Percentiles rank a stretch among this genome's conserved stretches.
phyloP scores from a whole-genome alignment of 1,284 basidiomycete species.

The Malassezia yamatoensis region DNA sequence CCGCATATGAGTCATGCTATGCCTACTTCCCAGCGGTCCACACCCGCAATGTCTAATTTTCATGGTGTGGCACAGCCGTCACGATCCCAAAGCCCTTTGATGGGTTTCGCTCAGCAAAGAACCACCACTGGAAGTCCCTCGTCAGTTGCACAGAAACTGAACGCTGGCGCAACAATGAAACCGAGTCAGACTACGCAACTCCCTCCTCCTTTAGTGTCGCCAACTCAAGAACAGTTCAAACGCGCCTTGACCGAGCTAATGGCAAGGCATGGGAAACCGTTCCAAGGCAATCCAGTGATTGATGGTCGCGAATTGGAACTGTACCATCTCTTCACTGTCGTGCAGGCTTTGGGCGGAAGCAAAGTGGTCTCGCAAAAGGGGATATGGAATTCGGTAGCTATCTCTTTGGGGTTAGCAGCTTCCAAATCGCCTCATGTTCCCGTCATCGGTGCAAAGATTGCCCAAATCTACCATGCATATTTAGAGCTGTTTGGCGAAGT shows the following conservation, averaged over 20 bases:
- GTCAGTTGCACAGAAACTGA: neutral
- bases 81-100: neutral
- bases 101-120: neutral
- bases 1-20: conserved; percentile 18
- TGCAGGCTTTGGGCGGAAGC: conserved; percentile 39
- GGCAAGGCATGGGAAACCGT: conserved; percentile 34
- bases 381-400: conserved; percentile 33
- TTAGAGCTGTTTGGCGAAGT: conserved; percentile 40
- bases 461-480: conserved; percentile 30
- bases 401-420: conserved; percentile 31
- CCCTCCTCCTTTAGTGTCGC: conserved; percentile 17
- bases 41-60: conserved; percentile 18
- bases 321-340: conserved; percentile 36
- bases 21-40: conserved; percentile 2
- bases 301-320: conserved; percentile 34
- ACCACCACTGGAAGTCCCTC: neutral
- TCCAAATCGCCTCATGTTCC: conserved; percentile 29
- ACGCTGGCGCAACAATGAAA: neutral
- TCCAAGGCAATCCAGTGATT: conserved; percentile 27
- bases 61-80: neutral
- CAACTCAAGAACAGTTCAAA: conserved; percentile 39
- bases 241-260: conserved; percentile 37
- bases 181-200: neutral
- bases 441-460: conserved; percentile 25
- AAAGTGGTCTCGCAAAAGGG: conserved; percentile 34